Evolutionary conservation across 257 asterid genomes (phyloP), one percentile per base, ranked within the genome.

Genomic region (Striga asiatica): DNA sequence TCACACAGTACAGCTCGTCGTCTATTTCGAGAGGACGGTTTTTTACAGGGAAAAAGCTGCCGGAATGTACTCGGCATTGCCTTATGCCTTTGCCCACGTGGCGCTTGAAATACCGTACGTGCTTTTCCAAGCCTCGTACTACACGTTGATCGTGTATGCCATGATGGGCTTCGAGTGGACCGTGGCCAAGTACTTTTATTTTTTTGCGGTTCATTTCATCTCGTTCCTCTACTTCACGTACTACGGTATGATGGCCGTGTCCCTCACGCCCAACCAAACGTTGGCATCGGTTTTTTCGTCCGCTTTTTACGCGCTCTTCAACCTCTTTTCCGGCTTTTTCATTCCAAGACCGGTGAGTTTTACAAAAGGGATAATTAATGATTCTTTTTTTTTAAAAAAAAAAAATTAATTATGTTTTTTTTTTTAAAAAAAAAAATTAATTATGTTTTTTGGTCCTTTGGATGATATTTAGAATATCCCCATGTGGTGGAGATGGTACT

Each of bases 401-500:
- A n/a, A n/a, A n/a, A n/a, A n/a, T n/a, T n/a, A n/a, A n/a, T n/a
- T n/a, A n/a, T n/a, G n/a, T n/a, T n/a, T n/a, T n/a, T n/a, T n/a
- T n/a, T n/a, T n/a, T n/a, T n/a, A n/a, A n/a, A n/a, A n/a, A n/a
- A n/a, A n/a, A n/a, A n/a, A n/a, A n/a, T n/a, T n/a, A n/a, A n/a
- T 27, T 7, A 2, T 27, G 32, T 27, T 27, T 56, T 48, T 42
- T n/a, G n/a, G n/a, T n/a, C n/a, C n/a, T n/a, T 51, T 18, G 8
- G 45, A 18, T 61, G 18, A 3, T 57, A n/a, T 64, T 62, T 83
- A 88, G 97, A 71, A 71, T 65, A 88, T 88, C 60, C 97, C 97
- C 0, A 82, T 71, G 64, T 88, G 97, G 97, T 88, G 95, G 97
- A 31, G 80, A 45, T 88, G 97, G 97, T 88, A 88, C 60, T 81